phyloP scores from a whole-genome alignment of 2,329 filamentous ascomycete genomes.

The Ascochyta viciae-villosae region DNA sequence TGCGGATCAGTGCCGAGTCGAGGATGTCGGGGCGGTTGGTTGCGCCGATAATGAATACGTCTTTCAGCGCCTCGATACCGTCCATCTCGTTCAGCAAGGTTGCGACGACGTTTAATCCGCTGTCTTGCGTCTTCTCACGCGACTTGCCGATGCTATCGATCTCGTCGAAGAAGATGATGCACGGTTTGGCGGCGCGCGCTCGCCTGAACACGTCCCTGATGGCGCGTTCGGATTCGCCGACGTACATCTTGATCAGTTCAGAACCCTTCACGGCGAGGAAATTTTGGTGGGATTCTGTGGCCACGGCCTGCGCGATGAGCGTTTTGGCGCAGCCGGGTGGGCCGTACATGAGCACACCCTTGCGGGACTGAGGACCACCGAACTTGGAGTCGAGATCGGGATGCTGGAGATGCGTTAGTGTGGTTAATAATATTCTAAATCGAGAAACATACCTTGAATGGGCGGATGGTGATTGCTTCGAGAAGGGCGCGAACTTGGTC shows the following conservation, averaged over 20 bases:
- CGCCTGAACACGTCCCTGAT: constrained; percentile 86
- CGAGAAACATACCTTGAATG: constrained; percentile 57
- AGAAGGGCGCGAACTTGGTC: constrained; percentile 72
- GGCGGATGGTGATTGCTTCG: constrained; percentile 64
- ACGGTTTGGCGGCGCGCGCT: constrained; percentile 83
- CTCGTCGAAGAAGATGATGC: constrained; percentile 97
- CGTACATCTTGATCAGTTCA: constrained; percentile 95
- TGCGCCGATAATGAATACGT: constrained; percentile 86
- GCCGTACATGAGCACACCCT: constrained; percentile 87
- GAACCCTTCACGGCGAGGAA: constrained; percentile 95
- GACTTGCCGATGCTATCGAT: constrained; percentile 82
- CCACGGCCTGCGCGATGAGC: constrained; percentile 86
- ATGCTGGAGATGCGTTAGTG: constrained; percentile 30
- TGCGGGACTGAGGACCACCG: constrained; percentile 61
- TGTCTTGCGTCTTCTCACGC: constrained; percentile 57
- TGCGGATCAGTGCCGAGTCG: constrained; percentile 83
- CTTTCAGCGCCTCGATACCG: constrained; percentile 83
- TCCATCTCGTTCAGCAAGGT: constrained; percentile 95
- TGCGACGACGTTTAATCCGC: constrained; percentile 82
- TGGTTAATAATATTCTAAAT: neutral
- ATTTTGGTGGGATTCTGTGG: constrained; percentile 88
- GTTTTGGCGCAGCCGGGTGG: constrained; percentile 96
- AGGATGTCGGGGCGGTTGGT: constrained; percentile 89
- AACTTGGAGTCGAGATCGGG: constrained; percentile 47
- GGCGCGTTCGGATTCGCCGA: constrained; percentile 89